Base-by-base conservation (phyloP, 148 eudicot species). In the Selenicereus undatus region DNA sequence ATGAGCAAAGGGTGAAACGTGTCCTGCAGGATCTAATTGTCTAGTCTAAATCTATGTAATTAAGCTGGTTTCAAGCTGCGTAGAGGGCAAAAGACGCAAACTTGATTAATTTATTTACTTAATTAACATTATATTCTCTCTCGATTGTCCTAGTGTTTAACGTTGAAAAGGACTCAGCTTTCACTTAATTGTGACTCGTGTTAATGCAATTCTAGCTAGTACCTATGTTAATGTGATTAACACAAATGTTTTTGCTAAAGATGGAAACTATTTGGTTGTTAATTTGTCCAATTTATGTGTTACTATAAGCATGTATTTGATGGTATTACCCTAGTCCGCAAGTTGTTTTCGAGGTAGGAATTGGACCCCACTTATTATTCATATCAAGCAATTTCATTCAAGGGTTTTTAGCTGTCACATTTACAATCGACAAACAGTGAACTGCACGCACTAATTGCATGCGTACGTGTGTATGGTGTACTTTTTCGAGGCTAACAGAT, bases 61-160 rank as follows among this genome's bases (percentile, higher is more conserved):
- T 18, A 69, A 42, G 21, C 35, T 17, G 36, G 88, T 89, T 87
- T 88, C 77, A 87, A 88, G 94, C 89, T 87, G 87, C 91, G 91
- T 87, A 83, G 89, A 91, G 84, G 89, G 74, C 84, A 87, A 88
- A 86, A 88, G 87, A 91, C 87, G 92, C 91, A 86, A 91, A 29
- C 86, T 81, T 42, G 35, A 21, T 29, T 17, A 52, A 52, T 11
- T 17, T 9, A 56, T 16, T 56, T 56, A 17, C 20, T 17, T 32
- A 32, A 32, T 35, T 30, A 24, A 20, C 20, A 48, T 16, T 22
- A 7, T 1, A 29, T 35, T 27, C 81, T 78, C 50, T 56, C 74
- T 79, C 77, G 77, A 82, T 77, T 64, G 3, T 14, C 18, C 30
- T 7, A n/a, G 22, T 12, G 69, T 11, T 26, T 66, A 20, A 66